Conservation (phyloP, 352 stramenopile species). For the Globisporangium mamillatum region DNA sequence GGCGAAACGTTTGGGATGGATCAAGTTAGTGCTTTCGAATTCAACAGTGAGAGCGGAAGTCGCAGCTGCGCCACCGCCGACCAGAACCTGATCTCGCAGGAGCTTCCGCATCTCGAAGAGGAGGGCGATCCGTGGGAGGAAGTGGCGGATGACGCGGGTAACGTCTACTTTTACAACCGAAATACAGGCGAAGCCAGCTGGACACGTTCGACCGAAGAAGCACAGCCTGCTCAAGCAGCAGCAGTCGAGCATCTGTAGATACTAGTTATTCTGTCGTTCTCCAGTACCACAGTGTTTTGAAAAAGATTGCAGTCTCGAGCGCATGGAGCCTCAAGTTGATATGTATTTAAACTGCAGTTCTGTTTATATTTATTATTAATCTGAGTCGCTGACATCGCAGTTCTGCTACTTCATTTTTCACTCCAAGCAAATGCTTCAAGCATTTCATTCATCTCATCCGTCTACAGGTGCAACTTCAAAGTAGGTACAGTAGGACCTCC, state of each 20-base stretch:
- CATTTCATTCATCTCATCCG: too few relatives aligned
- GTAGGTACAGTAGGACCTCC: too few relatives aligned
- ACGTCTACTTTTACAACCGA: constrained; percentile 75
- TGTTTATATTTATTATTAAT: too few relatives aligned
- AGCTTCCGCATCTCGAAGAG: neutral
- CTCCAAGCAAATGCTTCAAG: too few relatives aligned
- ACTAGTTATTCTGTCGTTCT: too few relatives aligned
- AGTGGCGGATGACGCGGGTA: constrained; percentile 59
- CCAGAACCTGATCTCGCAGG: neutral
- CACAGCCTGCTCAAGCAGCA: neutral
- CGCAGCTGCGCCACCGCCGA: neutral
- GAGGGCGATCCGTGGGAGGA: constrained; percentile 50
- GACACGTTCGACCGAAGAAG: constrained; percentile 27
- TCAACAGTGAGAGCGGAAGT: neutral
- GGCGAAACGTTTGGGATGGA: neutral
- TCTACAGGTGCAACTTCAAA: too few relatives aligned
- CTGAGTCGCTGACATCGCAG: too few relatives aligned
- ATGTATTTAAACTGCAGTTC: too few relatives aligned
- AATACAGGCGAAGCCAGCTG: constrained; percentile 60
- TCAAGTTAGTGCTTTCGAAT: neutral
- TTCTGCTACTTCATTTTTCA: too few relatives aligned
- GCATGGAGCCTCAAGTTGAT: too few relatives aligned
- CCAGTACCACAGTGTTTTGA: too few relatives aligned
- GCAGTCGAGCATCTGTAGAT: neutral
- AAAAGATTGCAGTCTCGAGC: too few relatives aligned